Evolutionary conservation across 2,329 filamentous ascomycete genomes (phyloP).

Genomic region (Epicoccum sorghinum): DNA sequence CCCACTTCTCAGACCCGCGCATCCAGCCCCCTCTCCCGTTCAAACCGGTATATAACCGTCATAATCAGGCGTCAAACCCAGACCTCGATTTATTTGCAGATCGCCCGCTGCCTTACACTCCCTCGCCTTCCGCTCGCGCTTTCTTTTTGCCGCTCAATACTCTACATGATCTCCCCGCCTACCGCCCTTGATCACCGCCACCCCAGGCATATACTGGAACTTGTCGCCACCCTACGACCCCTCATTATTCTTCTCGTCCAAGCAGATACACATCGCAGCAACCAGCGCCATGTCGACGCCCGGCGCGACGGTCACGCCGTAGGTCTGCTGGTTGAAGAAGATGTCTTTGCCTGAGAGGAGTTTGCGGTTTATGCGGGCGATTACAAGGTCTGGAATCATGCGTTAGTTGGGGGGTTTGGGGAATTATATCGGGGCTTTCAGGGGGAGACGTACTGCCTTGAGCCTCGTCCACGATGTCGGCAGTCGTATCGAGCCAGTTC

Average conservation of each 20-base stretch:
- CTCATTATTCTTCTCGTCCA: constrained; percentile 61
- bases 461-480: constrained; percentile 62
- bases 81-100: too few species aligned
- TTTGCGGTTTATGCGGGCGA: constrained; percentile 66
- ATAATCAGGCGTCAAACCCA: too few species aligned
- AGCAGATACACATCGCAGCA: constrained; percentile 69
- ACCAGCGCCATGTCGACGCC: constrained; percentile 70
- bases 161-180: too few species aligned
- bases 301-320: constrained; percentile 67
- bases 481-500: constrained; percentile 63
- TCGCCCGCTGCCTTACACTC: too few species aligned
- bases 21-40: too few species aligned
- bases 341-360: constrained; percentile 57
- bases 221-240: not conserved
- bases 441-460: constrained; percentile 26
- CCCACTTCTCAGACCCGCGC: too few species aligned
- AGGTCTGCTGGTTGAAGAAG: constrained; percentile 68
- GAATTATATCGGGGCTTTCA: not conserved
- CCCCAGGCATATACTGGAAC: too few species aligned
- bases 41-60: too few species aligned
- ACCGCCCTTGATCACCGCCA: too few species aligned
- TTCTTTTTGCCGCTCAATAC: too few species aligned
- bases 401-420: not conserved
- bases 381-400: constrained; percentile 47
- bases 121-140: too few species aligned